Evolutionary conservation across 1,284 basidiomycete genomes (phyloP).

Genomic region (Microbotryum lychnidis-dioicae): DNA sequence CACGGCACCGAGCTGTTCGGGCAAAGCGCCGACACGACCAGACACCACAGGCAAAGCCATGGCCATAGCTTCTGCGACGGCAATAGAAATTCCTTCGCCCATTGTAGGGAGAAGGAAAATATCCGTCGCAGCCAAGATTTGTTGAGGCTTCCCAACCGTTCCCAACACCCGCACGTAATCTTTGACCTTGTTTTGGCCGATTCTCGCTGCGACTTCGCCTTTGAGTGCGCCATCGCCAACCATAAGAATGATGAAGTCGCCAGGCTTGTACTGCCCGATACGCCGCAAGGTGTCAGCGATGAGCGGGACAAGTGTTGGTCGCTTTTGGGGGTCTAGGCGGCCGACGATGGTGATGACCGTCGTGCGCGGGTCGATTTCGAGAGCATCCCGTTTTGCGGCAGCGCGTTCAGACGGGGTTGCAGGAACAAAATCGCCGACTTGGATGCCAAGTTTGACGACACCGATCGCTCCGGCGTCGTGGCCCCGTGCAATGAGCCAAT

Average conservation of each 20-base stretch:
- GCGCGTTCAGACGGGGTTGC: constrained; percentile 5
- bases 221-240: constrained; percentile 18
- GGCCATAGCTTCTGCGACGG: constrained; percentile 23
- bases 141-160: constrained; percentile 12
- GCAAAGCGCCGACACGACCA: constrained; percentile 3
- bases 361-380: constrained; percentile 5
- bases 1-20: constrained; percentile 13
- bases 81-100: constrained; percentile 7
- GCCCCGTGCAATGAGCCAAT: constrained; percentile 24
- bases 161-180: constrained; percentile 11
- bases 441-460: constrained; percentile 26
- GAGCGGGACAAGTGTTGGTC: constrained; percentile 15
- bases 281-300: constrained; percentile 10
- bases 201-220: constrained; percentile 4
- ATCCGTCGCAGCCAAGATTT: constrained; percentile 16
- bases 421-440: constrained; percentile 9
- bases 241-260: constrained; percentile 20
- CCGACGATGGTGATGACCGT: constrained; percentile 15
- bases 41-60: constrained; percentile 13
- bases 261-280: constrained; percentile 5
- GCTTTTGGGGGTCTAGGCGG: constrained; percentile 13
- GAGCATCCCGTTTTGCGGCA: constrained; percentile 11
- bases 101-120: constrained; percentile 16
- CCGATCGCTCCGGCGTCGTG: constrained; percentile 14
- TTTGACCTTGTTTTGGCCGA: not conserved